Evolutionary conservation across 768 basidiomycete genomes (phyloP).

Genomic region (Mrakia gelida): DNA sequence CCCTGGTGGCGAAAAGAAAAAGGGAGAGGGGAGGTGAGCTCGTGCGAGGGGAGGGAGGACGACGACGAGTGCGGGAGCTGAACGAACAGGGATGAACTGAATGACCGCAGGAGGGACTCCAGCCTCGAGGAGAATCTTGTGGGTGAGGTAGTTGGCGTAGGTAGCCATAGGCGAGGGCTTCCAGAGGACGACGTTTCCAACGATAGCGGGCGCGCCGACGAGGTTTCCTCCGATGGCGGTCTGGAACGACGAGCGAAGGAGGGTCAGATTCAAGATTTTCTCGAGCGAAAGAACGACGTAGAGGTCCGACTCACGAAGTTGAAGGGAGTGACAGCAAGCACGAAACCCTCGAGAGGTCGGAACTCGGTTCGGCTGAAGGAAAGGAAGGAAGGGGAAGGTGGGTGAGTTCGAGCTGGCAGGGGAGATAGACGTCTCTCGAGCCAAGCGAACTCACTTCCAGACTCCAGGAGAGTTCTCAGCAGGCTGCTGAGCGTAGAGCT

Average conservation of each 20-base stretch:
- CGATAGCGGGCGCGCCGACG: constrained; percentile 71
- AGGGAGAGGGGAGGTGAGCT: not conserved
- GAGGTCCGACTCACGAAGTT: constrained; percentile 51
- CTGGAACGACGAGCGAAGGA: not conserved
- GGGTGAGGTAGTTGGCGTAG: constrained; percentile 87
- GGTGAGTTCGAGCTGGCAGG: not conserved
- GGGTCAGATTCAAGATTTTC: not conserved
- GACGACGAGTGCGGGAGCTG: not conserved
- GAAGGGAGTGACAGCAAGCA: constrained; percentile 95
- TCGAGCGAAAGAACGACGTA: not conserved
- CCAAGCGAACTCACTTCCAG: constrained; percentile 75
- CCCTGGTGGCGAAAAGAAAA: not conserved
- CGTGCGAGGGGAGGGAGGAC: not conserved
- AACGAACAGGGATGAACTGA: constrained; percentile 78
- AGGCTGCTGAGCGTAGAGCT: constrained; percentile 87
- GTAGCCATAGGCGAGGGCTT: constrained; percentile 94
- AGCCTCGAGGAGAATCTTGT: constrained; percentile 88
- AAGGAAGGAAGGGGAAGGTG: not conserved
- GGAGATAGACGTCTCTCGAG: not conserved
- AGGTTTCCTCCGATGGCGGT: constrained; percentile 98
- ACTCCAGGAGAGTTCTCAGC: constrained; percentile 74
- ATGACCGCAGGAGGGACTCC: constrained; percentile 92
- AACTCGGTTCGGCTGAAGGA: constrained; percentile 82
- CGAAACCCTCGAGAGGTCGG: constrained; percentile 96
- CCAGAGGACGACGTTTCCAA: constrained; percentile 94